A percentile compares a stretch with the other conserved stretches of the same genome.
Conservation (phyloP, 345 rosid genomes). For the Reutealis trisperma region DNA sequence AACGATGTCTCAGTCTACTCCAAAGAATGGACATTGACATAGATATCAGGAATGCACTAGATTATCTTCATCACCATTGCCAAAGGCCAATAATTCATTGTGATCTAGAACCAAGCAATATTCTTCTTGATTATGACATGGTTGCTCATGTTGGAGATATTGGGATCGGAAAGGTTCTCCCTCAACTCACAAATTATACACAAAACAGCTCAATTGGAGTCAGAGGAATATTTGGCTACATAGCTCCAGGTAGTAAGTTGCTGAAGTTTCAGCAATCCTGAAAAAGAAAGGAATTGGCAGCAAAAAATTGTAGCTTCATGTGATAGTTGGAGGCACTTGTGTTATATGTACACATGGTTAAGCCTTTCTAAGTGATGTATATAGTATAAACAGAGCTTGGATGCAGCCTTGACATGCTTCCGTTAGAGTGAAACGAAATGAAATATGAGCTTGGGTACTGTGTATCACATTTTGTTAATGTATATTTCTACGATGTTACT, state of each 20-base stretch:
- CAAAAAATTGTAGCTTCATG: too few relatives aligned
- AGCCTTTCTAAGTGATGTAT: too few relatives aligned
- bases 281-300: too few relatives aligned
- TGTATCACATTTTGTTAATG: too few relatives aligned
- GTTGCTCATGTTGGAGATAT: constrained; percentile 47
- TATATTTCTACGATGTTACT: too few relatives aligned
- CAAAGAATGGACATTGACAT: constrained; percentile 38
- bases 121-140: constrained; percentile 38
- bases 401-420: too few relatives aligned
- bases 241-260: constrained; percentile 43
- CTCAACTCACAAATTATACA: background rate
- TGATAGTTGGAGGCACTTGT: too few relatives aligned
- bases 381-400: too few relatives aligned
- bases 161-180: constrained; percentile 44
- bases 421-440: too few relatives aligned
- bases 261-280: too few relatives aligned
- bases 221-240: constrained; percentile 49
- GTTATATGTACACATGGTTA: too few relatives aligned
- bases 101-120: constrained; percentile 36
- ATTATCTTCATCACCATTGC: constrained; percentile 43
- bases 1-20: background rate
- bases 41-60: constrained; percentile 40
- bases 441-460: too few relatives aligned
- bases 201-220: constrained; percentile 40
- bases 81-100: constrained; percentile 40